phyloP scores from a whole-genome alignment of 768 basidiomycete species.

The Fomitopsis serialis region DNA sequence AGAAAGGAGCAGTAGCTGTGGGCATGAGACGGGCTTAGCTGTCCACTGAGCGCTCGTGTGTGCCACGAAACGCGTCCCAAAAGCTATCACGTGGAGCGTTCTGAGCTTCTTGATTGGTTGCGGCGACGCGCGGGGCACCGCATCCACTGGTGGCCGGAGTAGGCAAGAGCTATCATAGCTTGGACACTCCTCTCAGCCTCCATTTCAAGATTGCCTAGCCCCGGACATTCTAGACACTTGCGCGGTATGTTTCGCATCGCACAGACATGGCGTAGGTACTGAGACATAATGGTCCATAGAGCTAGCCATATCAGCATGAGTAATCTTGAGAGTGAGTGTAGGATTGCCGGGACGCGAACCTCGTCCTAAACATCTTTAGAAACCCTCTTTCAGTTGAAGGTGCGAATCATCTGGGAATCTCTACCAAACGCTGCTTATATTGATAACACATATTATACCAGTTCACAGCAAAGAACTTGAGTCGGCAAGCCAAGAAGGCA shows the following conservation, averaged over 20 bases:
- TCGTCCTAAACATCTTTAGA: conserved; percentile 49
- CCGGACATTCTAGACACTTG: too few relatives aligned
- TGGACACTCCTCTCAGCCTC: too few relatives aligned
- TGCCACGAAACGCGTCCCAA: background rate
- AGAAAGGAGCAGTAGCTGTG: background rate
- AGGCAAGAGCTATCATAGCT: too few relatives aligned
- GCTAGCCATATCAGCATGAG: conserved; percentile 57
- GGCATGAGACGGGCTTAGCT: background rate
- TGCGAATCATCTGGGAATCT: conserved; percentile 21
- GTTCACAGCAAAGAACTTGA: conserved; percentile 98
- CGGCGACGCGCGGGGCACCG: too few relatives aligned
- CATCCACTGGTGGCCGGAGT: too few relatives aligned
- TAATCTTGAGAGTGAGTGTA: conserved; percentile 80
- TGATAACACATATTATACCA: conserved; percentile 25
- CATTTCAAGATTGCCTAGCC: too few relatives aligned
- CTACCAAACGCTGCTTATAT: too few relatives aligned
- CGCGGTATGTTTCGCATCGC: too few relatives aligned
- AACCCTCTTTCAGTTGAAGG: conserved; percentile 98
- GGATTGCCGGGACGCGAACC: background rate
- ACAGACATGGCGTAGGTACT: too few relatives aligned
- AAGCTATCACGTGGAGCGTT: too few relatives aligned
- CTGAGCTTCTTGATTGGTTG: too few relatives aligned
- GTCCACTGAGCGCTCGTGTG: background rate
- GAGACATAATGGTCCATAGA: too few relatives aligned
- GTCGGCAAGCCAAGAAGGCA: conserved; percentile 94